phyloP scores from a whole-genome alignment of 2,329 filamentous ascomycete genomes.

The Metarhizium album region DNA sequence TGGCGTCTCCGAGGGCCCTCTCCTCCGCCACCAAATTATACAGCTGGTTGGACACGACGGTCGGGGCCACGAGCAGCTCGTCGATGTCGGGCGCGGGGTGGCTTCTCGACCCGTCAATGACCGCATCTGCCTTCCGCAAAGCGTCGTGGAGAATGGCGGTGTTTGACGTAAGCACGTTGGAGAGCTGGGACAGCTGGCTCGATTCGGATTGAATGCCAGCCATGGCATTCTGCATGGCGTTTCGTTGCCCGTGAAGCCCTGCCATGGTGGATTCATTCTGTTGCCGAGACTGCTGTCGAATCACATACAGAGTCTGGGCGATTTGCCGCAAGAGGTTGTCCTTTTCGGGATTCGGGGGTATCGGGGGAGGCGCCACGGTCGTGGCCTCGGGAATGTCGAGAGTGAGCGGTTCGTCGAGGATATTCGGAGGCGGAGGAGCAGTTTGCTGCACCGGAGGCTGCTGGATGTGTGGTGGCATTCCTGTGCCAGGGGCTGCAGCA shows the following conservation, averaged over 20 bases:
- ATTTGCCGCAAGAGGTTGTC: constrained; percentile 74
- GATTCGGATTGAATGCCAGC: constrained; percentile 64
- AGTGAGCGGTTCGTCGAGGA: constrained; percentile 46
- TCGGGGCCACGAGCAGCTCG: constrained; percentile 85
- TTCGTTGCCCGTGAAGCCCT: constrained; percentile 67
- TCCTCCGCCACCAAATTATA: constrained; percentile 87
- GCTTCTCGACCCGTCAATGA: constrained; percentile 61
- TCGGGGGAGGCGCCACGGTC: constrained; percentile 61
- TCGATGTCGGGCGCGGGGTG: constrained; percentile 70
- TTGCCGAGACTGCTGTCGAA: constrained; percentile 56
- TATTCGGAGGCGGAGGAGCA: constrained; percentile 34
- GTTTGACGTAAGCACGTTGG: constrained; percentile 63
- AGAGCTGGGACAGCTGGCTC: constrained; percentile 57
- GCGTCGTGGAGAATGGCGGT: constrained; percentile 67
- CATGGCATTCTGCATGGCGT: constrained; percentile 62
- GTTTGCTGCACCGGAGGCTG: constrained; percentile 10
- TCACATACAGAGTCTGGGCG: constrained; percentile 55
- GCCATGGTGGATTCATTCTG: constrained; percentile 67
- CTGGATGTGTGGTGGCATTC: constrained; percentile 2
- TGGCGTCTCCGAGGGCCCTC: constrained; percentile 71
- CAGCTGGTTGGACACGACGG: constrained; percentile 83
- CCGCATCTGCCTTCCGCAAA: constrained; percentile 65
- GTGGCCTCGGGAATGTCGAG: constrained; percentile 36
- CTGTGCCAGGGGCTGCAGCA: constrained; percentile 4
- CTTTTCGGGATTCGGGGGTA: constrained; percentile 92